A percentile compares a stretch with the other conserved stretches of the same genome.
Conservation (phyloP, 148 eudicot genomes). For the Hydrangea macrophylla region DNA sequence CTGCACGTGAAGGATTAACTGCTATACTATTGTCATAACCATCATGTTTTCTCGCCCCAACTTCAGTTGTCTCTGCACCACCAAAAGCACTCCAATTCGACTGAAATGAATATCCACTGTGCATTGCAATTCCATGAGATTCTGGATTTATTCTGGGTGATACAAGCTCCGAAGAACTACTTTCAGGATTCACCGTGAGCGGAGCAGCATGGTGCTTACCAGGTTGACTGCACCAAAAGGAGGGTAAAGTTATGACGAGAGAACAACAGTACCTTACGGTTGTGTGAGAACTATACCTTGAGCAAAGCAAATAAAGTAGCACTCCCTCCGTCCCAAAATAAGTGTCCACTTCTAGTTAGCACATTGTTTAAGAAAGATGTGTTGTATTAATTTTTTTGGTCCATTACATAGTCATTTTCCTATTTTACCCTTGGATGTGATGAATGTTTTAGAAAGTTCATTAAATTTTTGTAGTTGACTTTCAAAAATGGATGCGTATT, state of each 20-base stretch:
- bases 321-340: too few relatives aligned
- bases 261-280: not conserved
- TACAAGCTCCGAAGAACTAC: constrained; percentile 39
- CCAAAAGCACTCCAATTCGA: constrained; percentile 38
- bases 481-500: too few relatives aligned
- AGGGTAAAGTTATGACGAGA: constrained; percentile 11
- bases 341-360: too few relatives aligned
- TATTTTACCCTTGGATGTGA: too few relatives aligned
- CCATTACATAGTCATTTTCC: too few relatives aligned
- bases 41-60: constrained; percentile 29
- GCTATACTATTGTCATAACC: constrained; percentile 19
- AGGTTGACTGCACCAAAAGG: constrained; percentile 30
- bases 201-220: constrained; percentile 37
- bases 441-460: too few relatives aligned
- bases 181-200: constrained; percentile 34
- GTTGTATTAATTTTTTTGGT: too few relatives aligned
- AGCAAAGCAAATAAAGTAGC: not conserved
- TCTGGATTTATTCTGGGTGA: constrained; percentile 65
- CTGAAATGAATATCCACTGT: constrained; percentile 42
- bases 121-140: constrained; percentile 37
- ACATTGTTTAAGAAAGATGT: too few relatives aligned
- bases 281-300: not conserved
- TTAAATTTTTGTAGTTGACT: too few relatives aligned
- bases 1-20: constrained; percentile 30
- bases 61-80: constrained; percentile 32